Base-by-base conservation (phyloP, 805 yeast species). In the Nakazawaea populi region DNA sequence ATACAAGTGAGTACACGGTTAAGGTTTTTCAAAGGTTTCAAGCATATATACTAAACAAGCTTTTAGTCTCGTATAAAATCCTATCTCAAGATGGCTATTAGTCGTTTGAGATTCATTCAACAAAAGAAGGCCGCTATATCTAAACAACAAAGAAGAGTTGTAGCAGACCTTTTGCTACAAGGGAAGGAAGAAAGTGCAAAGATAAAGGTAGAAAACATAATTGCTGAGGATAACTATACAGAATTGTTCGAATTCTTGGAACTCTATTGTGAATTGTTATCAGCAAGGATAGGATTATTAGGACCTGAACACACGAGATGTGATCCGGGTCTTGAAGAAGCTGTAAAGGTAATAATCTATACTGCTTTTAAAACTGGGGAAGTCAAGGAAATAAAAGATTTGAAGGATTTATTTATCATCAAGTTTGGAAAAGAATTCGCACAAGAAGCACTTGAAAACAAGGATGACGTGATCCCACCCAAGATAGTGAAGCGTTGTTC, bases 161-260 rank as follows among this genome's bases (percentile, higher is more conserved):
- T 83, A 64, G 95, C 96, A 2, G 90, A 86, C 45, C 69, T 89
- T 9, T 69, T 89, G 47, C 71, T 76, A 7, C 74, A 72, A 42
- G 89, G 89, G 6, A 89, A 87, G 60, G 91, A 88, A 55, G 83
- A 85, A 47, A 87, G 90, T 58, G 96, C 96, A 9, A 77, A 77
- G 51, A 89, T 89, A 51, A 68, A 96, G 46, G 92, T 88, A 3
- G 97, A 89, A 63, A 86, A 87, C 58, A 79, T 89, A 51, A 87
- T 90, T 34, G 75, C 91, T 36, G 92, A 88, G 57, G 97, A 89
- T 61, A 79, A 87, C 34, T 80, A 83, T 59, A 79, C 87, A 27
- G 96, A 89, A 67, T 70, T 89, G 28, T 69, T 89, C 48, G 96
- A 90, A 64, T 79, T 80, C 44, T 66, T 89, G 44, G 96, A 90